Percentiles rank a stretch among this genome's conserved stretches.
These are phyloP conservation scores for Sutorius australiensis DNA, from an alignment of 768 basidiomycete genomes.

Conservation along the genomic window DNA sequence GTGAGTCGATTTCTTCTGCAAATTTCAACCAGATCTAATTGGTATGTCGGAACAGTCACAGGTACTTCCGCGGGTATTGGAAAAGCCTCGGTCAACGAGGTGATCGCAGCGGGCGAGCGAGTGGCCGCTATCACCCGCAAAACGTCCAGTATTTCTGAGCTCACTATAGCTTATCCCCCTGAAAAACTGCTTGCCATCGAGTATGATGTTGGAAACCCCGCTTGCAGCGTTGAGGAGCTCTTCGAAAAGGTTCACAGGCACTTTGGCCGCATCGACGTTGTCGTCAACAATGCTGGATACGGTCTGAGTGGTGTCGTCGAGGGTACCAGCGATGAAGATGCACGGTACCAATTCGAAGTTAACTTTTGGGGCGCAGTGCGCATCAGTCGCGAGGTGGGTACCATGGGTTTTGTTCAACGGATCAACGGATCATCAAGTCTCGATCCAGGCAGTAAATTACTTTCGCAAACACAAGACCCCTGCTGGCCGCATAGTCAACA, in stretches of 20 bases:
- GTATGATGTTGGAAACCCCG: constrained; percentile 28
- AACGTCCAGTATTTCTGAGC: constrained; percentile 16
- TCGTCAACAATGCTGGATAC: constrained; percentile 34
- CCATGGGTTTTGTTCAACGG: too few relatives aligned
- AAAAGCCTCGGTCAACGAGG: constrained; percentile 26
- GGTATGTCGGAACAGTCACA: constrained; percentile 30
- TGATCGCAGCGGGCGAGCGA: constrained; percentile 25
- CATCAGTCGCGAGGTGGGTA: constrained; percentile 23
- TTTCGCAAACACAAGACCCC: constrained; percentile 30
- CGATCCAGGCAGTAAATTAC: constrained; percentile 22
- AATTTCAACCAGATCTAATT: background rate
- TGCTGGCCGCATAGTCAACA: constrained; percentile 21
- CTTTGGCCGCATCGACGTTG: constrained; percentile 33
- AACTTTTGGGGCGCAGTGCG: constrained; percentile 33
- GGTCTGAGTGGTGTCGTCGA: constrained; percentile 26
- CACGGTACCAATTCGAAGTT: constrained; percentile 28
- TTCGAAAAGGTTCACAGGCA: constrained; percentile 19
- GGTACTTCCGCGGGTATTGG: constrained; percentile 42
- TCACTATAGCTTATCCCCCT: constrained; percentile 11
- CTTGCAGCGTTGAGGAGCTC: constrained; percentile 13
- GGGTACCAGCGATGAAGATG: constrained; percentile 22
- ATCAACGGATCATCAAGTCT: background rate
- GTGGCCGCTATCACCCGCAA: constrained; percentile 28
- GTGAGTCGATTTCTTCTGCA: constrained; percentile 2
- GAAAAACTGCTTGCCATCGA: constrained; percentile 28